phyloP scores from a whole-genome alignment of 257 asterid genomes.

The Sherardia arvensis region DNA sequence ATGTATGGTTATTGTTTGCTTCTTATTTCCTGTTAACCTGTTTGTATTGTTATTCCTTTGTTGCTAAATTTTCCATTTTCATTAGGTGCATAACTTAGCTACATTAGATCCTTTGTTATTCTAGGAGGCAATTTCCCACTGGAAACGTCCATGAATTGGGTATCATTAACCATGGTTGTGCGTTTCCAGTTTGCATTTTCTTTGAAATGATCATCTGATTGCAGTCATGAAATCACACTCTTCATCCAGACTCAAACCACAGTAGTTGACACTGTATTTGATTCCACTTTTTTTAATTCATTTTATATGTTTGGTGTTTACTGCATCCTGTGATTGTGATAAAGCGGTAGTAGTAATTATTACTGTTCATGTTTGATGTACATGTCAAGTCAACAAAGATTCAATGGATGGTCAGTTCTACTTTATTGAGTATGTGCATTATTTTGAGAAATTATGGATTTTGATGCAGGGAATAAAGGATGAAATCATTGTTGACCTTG shows the following conservation, averaged over 20 bases:
- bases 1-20: neutral
- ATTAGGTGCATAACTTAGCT: neutral
- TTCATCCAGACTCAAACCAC: neutral
- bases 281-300: neutral
- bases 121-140: neutral
- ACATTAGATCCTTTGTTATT: neutral
- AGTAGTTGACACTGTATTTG: neutral
- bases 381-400: neutral
- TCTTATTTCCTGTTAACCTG: neutral
- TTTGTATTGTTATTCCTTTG: neutral
- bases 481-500: constrained; percentile 85
- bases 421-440: neutral
- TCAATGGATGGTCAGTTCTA: neutral
- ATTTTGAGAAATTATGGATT: neutral
- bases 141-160: neutral
- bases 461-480: constrained; percentile 65
- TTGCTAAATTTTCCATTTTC: neutral
- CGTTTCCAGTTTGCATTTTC: neutral
- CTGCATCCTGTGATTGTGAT: neutral
- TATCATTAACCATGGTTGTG: neutral
- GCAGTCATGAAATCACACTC: neutral
- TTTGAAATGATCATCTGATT: neutral
- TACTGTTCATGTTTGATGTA: neutral
- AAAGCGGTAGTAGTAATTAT: neutral
- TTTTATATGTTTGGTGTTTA: neutral